Evolutionary conservation across 768 basidiomycete genomes (phyloP).

Genomic region (Boletus sensibilis): DNA sequence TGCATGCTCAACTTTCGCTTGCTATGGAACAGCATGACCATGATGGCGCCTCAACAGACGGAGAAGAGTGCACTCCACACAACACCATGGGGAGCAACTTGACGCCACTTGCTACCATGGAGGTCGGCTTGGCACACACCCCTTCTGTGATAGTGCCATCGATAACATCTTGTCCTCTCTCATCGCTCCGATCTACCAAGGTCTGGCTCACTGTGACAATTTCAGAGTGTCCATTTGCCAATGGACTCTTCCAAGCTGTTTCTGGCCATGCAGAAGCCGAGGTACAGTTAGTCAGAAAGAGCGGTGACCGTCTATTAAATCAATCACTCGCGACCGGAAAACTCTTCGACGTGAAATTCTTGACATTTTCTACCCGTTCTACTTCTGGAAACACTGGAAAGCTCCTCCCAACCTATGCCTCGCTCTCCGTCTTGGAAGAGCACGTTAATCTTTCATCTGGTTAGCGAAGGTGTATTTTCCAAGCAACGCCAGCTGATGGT

Average conservation of each 20-base stretch:
- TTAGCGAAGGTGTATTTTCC: not conserved
- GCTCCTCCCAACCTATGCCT: constrained; percentile 13
- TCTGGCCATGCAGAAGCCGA: not conserved
- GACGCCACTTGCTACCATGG: constrained; percentile 1
- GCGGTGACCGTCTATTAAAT: constrained; percentile 4
- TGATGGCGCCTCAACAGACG: too few species aligned
- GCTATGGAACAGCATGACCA: not conserved
- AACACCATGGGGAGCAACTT: not conserved
- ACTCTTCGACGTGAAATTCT: constrained; percentile 21
- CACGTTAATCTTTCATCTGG: constrained; percentile 8
- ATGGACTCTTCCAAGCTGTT: constrained; percentile 14
- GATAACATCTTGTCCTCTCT: not conserved
- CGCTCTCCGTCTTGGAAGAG: constrained; percentile 13
- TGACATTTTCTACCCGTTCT: constrained; percentile 6
- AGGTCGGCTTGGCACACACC: constrained; percentile 1
- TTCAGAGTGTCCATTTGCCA: constrained; percentile 12
- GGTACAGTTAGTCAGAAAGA: constrained; percentile 3
- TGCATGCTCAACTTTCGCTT: constrained; percentile 11
- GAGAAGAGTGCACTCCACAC: not conserved
- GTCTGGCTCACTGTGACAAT: constrained; percentile 14
- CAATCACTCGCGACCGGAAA: constrained; percentile 19
- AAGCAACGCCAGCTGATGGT: not conserved
- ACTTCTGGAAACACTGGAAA: not conserved
- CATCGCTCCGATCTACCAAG: not conserved
- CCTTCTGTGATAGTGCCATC: not conserved